Evolutionary conservation across 2,329 filamentous ascomycete genomes (phyloP).

Genomic region (Scopulariopsis brevicaulis): DNA sequence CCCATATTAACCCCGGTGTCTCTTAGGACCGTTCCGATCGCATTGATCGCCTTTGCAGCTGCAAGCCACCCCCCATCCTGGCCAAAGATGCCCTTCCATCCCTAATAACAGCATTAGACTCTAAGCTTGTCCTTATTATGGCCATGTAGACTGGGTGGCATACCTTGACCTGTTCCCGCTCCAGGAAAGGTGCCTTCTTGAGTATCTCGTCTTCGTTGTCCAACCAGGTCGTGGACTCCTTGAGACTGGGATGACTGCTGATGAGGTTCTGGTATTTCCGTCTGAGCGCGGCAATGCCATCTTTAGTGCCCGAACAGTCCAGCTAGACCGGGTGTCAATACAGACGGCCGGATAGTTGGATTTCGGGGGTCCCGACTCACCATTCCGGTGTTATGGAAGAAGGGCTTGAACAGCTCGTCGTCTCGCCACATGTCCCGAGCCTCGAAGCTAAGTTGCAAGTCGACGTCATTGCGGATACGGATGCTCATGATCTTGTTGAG

Average conservation of each 20-base stretch:
- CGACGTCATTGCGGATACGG: constrained; percentile 17
- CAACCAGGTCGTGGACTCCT: constrained; percentile 27
- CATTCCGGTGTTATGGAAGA: constrained; percentile 30
- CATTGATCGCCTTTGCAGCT: constrained; percentile 32
- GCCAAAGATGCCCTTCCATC: constrained; percentile 32
- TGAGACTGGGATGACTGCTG: constrained; percentile 14
- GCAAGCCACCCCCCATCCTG: constrained; percentile 33
- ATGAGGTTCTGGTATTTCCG: constrained; percentile 20
- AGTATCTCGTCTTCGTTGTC: constrained; percentile 30
- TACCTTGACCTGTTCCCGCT: constrained; percentile 25
- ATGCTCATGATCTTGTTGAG: constrained; percentile 34
- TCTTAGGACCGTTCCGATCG: constrained; percentile 25
- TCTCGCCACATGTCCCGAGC: constrained; percentile 26
- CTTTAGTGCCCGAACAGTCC: constrained; percentile 18
- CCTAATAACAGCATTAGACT: constrained; percentile 11
- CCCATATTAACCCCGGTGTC: constrained; percentile 26
- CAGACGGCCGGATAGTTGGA: background rate
- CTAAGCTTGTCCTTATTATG: background rate
- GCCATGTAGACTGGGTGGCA: background rate
- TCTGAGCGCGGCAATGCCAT: constrained; percentile 18
- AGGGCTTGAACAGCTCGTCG: constrained; percentile 28
- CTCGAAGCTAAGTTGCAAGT: constrained; percentile 19
- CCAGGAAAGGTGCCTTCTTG: constrained; percentile 23
- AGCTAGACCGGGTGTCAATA: constrained; percentile 9
- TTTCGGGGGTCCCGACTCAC: constrained; percentile 12